A percentile compares a stretch with the other conserved stretches of the same genome.
phyloP scores from a whole-genome alignment of 257 asterid genomes.

The Verbascum thapsus region DNA sequence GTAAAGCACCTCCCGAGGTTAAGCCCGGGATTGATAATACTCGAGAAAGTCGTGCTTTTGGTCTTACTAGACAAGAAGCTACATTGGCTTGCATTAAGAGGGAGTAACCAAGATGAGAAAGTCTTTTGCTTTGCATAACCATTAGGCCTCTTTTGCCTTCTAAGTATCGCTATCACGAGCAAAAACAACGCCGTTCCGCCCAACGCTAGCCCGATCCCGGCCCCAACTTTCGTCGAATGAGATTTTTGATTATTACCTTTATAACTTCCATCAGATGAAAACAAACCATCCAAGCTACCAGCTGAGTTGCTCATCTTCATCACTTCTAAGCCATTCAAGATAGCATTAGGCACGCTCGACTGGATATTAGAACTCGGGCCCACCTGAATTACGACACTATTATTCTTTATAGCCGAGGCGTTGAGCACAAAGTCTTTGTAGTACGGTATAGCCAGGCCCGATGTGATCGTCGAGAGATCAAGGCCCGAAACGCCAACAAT shows the following conservation, averaged over 20 bases:
- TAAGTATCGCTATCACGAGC: constrained; percentile 35
- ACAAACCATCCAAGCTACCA: constrained; percentile 79
- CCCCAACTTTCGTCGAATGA: constrained; percentile 44
- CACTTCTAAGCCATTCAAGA: constrained; percentile 83
- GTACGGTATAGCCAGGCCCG: constrained; percentile 67
- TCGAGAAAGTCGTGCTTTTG: constrained; percentile 60
- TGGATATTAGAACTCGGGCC: constrained; percentile 61
- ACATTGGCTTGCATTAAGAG: constrained; percentile 61
- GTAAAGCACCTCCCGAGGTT: constrained; percentile 69
- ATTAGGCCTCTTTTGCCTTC: constrained; percentile 47
- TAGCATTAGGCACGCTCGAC: constrained; percentile 67
- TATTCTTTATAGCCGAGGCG: constrained; percentile 57
- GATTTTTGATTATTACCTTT: constrained; percentile 30
- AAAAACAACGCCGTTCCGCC: constrained; percentile 40
- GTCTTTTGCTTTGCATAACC: constrained; percentile 74
- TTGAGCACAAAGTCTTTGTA: constrained; percentile 77
- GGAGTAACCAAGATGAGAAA: constrained; percentile 85
- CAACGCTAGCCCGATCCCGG: constrained; percentile 50
- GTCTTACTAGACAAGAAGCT: constrained; percentile 77
- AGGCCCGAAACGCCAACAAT: constrained; percentile 53
- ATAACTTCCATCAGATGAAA: constrained; percentile 46
- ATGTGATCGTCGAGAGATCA: constrained; percentile 76
- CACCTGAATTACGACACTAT: constrained; percentile 58
- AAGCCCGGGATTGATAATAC: constrained; percentile 53
- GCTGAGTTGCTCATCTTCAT: constrained; percentile 88